A percentile compares a stretch with the other conserved stretches of the same genome.
Evolutionary conservation across 2,329 filamentous ascomycete species (phyloP).

Genomic region (Neurospora sp.): DNA sequence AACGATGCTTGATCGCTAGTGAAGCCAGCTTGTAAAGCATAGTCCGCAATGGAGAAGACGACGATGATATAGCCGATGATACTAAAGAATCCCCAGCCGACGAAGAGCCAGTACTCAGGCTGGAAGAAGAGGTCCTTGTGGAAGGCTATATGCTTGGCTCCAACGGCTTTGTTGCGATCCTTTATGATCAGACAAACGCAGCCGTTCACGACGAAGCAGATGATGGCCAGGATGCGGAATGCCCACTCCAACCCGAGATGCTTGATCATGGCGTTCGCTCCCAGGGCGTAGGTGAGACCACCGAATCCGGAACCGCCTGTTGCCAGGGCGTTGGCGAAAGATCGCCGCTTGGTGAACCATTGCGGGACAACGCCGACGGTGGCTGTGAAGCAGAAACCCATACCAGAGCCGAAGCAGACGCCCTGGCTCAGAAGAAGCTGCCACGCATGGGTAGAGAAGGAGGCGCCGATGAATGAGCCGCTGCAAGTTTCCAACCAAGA

Average conservation of each 20-base stretch:
- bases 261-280: slow-evolving; percentile 57
- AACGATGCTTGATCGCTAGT: slow-evolving; percentile 57
- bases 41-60: slow-evolving; percentile 68
- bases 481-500: slow-evolving; percentile 14
- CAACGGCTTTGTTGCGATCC: slow-evolving; percentile 63
- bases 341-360: slow-evolving; percentile 61
- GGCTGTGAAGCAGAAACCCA: slow-evolving; percentile 67
- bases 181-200: slow-evolving; percentile 52
- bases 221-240: slow-evolving; percentile 53
- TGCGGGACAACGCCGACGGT: slow-evolving; percentile 59
- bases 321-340: slow-evolving; percentile 58
- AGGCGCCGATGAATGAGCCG: slow-evolving; percentile 56
- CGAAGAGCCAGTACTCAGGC: slow-evolving; percentile 52
- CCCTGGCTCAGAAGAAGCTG: slow-evolving; percentile 69
- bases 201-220: slow-evolving; percentile 54
- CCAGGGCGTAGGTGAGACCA: slow-evolving; percentile 60
- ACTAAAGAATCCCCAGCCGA: slow-evolving; percentile 60
- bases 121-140: slow-evolving; percentile 51
- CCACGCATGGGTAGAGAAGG: slow-evolving; percentile 59
- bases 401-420: slow-evolving; percentile 64
- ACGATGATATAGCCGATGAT: slow-evolving; percentile 67
- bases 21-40: slow-evolving; percentile 58
- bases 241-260: slow-evolving; percentile 56
- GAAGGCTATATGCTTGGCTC: slow-evolving; percentile 57
- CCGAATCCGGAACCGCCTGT: slow-evolving; percentile 65